Percentiles rank a stretch among this genome's conserved stretches.
These are phyloP conservation scores for Henningerozyma blattae DNA, from an alignment of 805 yeast genomes.

Conservation along the genomic window DNA sequence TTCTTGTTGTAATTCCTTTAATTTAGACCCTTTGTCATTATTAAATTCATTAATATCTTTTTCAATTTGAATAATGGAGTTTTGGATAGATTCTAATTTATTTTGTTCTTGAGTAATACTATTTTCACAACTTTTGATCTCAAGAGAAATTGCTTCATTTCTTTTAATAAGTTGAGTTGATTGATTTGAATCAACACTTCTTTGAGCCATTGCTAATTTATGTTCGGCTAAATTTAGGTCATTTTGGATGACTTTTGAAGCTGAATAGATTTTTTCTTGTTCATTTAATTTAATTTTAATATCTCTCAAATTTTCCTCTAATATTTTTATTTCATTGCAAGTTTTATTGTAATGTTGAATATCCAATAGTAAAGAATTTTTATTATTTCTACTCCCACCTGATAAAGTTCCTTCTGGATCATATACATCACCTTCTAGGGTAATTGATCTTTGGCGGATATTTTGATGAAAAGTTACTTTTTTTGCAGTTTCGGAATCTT, in stretches of 20 bases:
- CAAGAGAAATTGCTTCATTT: constrained; percentile 33
- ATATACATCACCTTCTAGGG: constrained; percentile 85
- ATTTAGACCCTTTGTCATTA: constrained; percentile 66
- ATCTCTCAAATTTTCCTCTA: constrained; percentile 32
- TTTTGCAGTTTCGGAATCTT: constrained; percentile 81
- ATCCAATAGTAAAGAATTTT: constrained; percentile 45
- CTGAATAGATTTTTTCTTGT: constrained; percentile 32
- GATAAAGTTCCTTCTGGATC: constrained; percentile 94
- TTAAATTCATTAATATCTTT: constrained; percentile 75
- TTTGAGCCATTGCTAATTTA: constrained; percentile 43
- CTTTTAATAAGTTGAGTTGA: constrained; percentile 44
- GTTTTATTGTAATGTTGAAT: constrained; percentile 53
- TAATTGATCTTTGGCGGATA: constrained; percentile 71
- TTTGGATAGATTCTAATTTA: constrained; percentile 28
- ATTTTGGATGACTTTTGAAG: constrained; percentile 45
- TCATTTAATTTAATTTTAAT: constrained; percentile 30
- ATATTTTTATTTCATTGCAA: constrained; percentile 26
- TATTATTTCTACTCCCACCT: constrained; percentile 75
- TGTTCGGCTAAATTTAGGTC: constrained; percentile 46
- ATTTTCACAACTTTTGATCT: constrained; percentile 31
- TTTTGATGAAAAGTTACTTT: constrained; percentile 77
- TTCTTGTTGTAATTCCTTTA: constrained; percentile 50
- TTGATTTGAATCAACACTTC: constrained; percentile 43
- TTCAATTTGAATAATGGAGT: constrained; percentile 32
- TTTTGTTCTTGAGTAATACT: constrained; percentile 26